Base-by-base conservation (phyloP, 139 green algal genomes). In the Tetradesmus obliquus region DNA sequence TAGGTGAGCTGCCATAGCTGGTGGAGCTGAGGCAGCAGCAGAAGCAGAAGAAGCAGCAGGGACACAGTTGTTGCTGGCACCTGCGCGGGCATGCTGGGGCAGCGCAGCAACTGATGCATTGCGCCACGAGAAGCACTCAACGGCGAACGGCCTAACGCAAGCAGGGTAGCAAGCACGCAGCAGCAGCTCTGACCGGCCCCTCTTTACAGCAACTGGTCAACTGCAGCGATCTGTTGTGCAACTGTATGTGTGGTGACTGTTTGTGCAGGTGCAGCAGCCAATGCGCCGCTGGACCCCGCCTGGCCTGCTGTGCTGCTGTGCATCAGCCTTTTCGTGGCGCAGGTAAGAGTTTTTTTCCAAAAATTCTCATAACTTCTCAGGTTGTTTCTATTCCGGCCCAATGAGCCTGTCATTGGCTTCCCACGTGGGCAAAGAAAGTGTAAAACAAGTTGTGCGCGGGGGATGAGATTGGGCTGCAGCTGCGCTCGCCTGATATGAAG, bases 1-100 rank as follows among this genome's bases (percentile, higher is more conserved):
- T 60, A 54, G 83, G 74, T 82, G 66, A 76, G 19, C 91, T 97
- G 60, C 97, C 97, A 86, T 94, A 86, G 0, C n/a, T 94, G 7
- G 96, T 95, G 3, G 3, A 84, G 79, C 19, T 74, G 54, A 2
- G 3, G 57, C 74, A 74, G 74, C 62, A 90, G 32, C 84, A 88
- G 32, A 32, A 45, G 53, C 57, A 88, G 81, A n/a, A 86, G 81
- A 86, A 60, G 15, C 80, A 86, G 9, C 53, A 58, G 80, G 2
- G 10, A 10, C 45, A 60, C 24, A 86, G 32, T 45, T 45, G 32
- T 45, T 45, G 32, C 32, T 45, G 32, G 32, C 32, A 45, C 32
- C 32, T 45, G 32, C 32, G 0, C 32, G 32, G 32, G 32, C 32
- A 45, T 45, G 32, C 32, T 45, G 32, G 32, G 32, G 32, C 32